A percentile compares a stretch with the other conserved stretches of the same genome.
Evolutionary conservation across 441 rosid genomes (phyloP).

Genomic region (Codiaeum variegatum): DNA sequence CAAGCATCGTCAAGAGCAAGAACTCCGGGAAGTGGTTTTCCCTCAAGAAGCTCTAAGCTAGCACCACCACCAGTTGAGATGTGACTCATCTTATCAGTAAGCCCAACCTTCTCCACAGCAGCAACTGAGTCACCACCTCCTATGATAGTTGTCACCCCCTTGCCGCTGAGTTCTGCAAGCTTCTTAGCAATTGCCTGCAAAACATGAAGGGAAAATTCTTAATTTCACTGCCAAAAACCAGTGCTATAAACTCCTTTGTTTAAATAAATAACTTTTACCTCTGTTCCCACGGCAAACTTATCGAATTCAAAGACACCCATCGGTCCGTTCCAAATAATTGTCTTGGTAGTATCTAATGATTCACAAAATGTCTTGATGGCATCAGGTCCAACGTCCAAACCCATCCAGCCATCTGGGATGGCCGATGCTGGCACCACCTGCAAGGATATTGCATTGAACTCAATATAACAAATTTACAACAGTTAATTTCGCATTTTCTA

Average conservation of each 20-base stretch:
- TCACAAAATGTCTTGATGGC: conserved; percentile 67
- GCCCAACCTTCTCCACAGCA: conserved; percentile 82
- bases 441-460: conserved; percentile 19
- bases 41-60: conserved; percentile 91
- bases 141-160: conserved; percentile 85
- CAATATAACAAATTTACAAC: background rate
- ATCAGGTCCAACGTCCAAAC: conserved; percentile 90
- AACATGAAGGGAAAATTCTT: background rate
- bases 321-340: conserved; percentile 97
- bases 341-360: conserved; percentile 64
- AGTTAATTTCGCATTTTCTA: background rate
- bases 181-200: conserved; percentile 69
- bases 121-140: conserved; percentile 98
- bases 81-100: conserved; percentile 91
- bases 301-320: conserved; percentile 96
- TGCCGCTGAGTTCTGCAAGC: conserved; percentile 73
- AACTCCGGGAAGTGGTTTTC: conserved; percentile 86
- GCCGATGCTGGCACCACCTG: conserved; percentile 72
- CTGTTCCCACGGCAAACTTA: conserved; percentile 85
- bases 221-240: background rate
- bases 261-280: too few species aligned
- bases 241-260: too few species aligned
- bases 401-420: conserved; percentile 99
- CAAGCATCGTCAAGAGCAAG: conserved; percentile 81
- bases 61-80: conserved; percentile 96